Percentiles rank a stretch among this genome's conserved stretches.
These are phyloP conservation scores for Pecoramyces ruminantium DNA, from an alignment of 192 early-diverging fungal species.

Conservation along the genomic window DNA sequence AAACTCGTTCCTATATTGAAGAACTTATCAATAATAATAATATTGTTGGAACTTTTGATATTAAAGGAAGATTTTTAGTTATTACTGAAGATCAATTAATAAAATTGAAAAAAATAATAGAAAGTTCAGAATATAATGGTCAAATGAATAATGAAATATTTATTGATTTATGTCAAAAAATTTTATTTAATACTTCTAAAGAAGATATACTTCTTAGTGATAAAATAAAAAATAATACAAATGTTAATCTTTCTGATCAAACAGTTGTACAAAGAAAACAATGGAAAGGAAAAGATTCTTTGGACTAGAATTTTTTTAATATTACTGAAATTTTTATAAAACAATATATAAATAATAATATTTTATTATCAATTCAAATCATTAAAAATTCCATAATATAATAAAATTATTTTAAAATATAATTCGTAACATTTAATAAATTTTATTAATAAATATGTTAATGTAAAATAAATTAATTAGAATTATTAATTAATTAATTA, in stretches of 20 bases:
- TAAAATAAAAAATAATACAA: not conserved
- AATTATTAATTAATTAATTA: no score
- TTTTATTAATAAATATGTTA: no score
- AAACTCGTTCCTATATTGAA: not conserved
- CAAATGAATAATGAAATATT: not conserved
- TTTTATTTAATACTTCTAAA: not conserved
- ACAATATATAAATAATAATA: no score
- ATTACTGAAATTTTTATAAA: no score
- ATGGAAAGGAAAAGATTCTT: not conserved
- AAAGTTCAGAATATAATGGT: not conserved
- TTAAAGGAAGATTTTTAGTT: not conserved
- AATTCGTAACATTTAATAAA: no score
- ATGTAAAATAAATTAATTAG: no score
- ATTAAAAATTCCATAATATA: no score
- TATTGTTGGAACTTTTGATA: not conserved
- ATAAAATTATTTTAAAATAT: no score
- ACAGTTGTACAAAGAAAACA: not conserved
- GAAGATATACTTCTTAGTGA: no score
- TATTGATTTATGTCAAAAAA: not conserved
- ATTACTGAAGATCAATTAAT: not conserved
- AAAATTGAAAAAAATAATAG: not conserved
- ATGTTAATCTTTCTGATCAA: not conserved
- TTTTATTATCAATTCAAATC: no score
- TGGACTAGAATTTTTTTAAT: not conserved
- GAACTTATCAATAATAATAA: not conserved